Evolutionary conservation across 2,329 filamentous ascomycete species (phyloP), one percentile per base, ranked within the genome.

Genomic region (Colletotrichum sp.): DNA sequence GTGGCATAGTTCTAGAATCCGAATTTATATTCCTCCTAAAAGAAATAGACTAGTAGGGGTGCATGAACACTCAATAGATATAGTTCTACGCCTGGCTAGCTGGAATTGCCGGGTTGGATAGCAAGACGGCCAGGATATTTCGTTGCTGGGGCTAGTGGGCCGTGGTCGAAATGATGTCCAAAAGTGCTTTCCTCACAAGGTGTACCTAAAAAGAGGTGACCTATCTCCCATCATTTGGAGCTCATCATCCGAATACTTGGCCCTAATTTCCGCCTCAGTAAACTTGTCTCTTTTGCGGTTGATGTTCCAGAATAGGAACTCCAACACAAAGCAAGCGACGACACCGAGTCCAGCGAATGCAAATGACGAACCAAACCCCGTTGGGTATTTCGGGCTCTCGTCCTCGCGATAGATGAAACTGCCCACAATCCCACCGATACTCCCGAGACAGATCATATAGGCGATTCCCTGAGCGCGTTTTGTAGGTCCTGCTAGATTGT

Each of bases 361-460:
- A 52, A 84, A 66, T 2, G 79, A 80, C 2, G 83, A 77, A 0
- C 83, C 83, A 38, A 82, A 85, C 0, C 84, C 83, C 0, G 83
- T 84, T 6, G 78, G 88, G 73, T 92, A 92, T 86, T 89, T 87
- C 0, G 90, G 89, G 6, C 77, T 79, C 69, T 82, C 80, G 2
- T 30, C 73, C 28, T 82, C 79, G 0, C 79, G 70, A 18, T 80
- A 81, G 64, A 82, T 82, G 28, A 78, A 81, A 4, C 79, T 81
- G 6, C 80, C 80, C 3, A 82, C 76, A 7, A 82, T 80, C 18
- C 80, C 81, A 30, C 80, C 80, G 2, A 79, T 70, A 13, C 81
- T 82, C 0, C 80, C 81, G 15, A 81, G 72, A 13, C 78, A 78
- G 66, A 80, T 81, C 80, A 81, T 82, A 6, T 80, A 43, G 0